Base-by-base conservation (phyloP, 257 asterid genomes). In the Henckelia pumila region DNA sequence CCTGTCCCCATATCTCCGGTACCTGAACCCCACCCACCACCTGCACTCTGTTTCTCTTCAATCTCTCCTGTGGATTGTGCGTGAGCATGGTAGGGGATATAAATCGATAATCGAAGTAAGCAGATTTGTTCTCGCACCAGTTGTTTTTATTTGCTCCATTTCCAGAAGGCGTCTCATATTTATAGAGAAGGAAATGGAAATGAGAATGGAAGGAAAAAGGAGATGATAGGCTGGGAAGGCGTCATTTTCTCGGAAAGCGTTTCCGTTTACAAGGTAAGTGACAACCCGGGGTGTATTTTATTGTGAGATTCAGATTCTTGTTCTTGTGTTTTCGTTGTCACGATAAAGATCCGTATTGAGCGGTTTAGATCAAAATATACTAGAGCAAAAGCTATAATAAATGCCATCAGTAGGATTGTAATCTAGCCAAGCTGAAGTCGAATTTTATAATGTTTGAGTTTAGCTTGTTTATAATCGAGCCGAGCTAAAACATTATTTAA, bases 1-100 rank as follows among this genome's bases (percentile, higher is more conserved):
- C 84, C 56, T 71, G 82, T 3, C 84, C 52, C 86, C 82, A 81
- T 22, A 64, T 78, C 26, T 76, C 82, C 58, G 82, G 84, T 28
- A 82, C 72, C 84, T 82, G 72, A 2, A 71, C 84, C 11, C 23
- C 77, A 57, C 84, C 82, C 35, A 72, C 80, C 29, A 79, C 78
- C 61, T 76, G 80, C 14, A 65, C 61, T 49, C 78, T 37, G 9
- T 81, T 79, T 57, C 81, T 78, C 73, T 81, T 78, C 8, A 6
- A 47, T 16, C 8, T 47, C 21, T 47, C n/a, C 50, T 47, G 5
- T 5, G 55, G 55, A 47, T 40, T 40, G 8, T 17, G 55, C 55
- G 55, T 20, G 17, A 47, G 52, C 19, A 40, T 40, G n/a, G 52
- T 40, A 40, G 52, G 14, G 19, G 14, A 35, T 35, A 35, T 35